Evolutionary conservation across 352 stramenopile genomes (phyloP).

Genomic region (Pythium dissotocum): DNA sequence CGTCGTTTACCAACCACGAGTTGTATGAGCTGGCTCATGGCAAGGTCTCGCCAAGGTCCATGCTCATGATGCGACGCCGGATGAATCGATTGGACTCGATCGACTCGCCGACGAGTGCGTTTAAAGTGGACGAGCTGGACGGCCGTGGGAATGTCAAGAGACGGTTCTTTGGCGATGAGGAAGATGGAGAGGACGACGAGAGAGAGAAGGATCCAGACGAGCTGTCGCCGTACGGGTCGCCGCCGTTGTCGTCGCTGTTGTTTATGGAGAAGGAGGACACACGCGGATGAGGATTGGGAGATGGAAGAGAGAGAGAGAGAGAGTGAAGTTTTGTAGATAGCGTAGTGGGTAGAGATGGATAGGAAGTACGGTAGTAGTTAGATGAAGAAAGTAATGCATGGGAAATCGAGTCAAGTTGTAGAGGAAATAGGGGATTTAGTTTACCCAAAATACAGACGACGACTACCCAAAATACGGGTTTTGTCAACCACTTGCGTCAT

Average conservation of each 20-base stretch:
- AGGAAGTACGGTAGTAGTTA: background rate
- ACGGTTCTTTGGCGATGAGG: conserved; percentile 25
- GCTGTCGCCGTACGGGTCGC: conserved; percentile 27
- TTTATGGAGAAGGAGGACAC: conserved; percentile 19
- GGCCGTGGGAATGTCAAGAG: conserved; percentile 8
- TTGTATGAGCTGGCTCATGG: conserved; percentile 82
- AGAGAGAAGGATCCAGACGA: conserved; percentile 14
- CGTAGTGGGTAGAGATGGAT: background rate
- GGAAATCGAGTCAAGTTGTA: background rate
- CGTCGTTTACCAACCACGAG: conserved; percentile 62
- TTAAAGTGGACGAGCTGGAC: conserved; percentile 28
- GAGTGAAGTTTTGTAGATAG: conserved; percentile 10
- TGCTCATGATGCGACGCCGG: conserved; percentile 69
- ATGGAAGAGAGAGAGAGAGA: background rate
- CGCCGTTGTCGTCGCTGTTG: conserved; percentile 18
- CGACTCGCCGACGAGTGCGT: conserved; percentile 62
- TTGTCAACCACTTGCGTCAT: background rate
- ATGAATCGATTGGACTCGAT: conserved; percentile 67
- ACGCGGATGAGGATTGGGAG: conserved; percentile 12
- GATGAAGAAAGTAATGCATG: background rate
- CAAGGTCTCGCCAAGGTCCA: conserved; percentile 67
- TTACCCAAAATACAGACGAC: background rate
- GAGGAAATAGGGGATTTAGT: background rate
- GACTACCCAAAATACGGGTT: background rate
- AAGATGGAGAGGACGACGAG: background rate